These are phyloP conservation scores for Suillus discolor DNA, from an alignment of 768 basidiomycete species.

Conservation along the genomic window DNA sequence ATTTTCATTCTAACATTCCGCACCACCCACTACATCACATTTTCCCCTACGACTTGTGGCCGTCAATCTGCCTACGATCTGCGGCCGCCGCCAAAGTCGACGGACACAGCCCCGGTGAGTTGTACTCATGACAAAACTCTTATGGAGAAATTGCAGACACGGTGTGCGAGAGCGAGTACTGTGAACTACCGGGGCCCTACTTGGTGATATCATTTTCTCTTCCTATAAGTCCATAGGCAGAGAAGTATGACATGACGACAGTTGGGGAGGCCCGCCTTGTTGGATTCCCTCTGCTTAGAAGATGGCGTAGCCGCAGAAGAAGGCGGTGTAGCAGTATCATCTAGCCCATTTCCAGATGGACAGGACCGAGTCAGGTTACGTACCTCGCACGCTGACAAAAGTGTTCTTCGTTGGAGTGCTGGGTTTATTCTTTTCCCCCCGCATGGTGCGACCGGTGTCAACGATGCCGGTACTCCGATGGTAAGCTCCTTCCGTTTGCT, in stretches of 20 bases:
- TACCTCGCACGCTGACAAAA: not conserved
- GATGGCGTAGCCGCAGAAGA: not conserved
- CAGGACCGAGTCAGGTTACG: not conserved
- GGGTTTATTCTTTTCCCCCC: not conserved
- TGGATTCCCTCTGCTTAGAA: not conserved
- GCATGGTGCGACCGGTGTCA: not conserved
- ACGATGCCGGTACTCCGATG: not conserved
- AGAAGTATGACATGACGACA: not conserved
- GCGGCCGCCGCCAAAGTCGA: not conserved
- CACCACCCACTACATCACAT: no score
- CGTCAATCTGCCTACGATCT: not conserved
- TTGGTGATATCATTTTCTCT: not conserved
- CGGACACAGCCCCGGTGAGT: not conserved
- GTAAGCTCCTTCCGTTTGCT: slow-evolving; percentile 1
- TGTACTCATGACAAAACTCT: not conserved
- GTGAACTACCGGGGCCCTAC: not conserved
- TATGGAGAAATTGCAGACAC: not conserved
- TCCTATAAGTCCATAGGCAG: no score
- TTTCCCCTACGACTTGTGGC: not conserved
- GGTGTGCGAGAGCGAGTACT: not conserved
- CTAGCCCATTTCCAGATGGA: not conserved
- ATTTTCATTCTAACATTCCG: not conserved
- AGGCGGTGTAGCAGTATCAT: not conserved
- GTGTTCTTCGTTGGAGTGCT: not conserved
- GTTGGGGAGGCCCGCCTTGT: not conserved